Evolutionary conservation across 495 filamentous ascomycete genomes (phyloP).

Genomic region (Aspergillus indologenus): DNA sequence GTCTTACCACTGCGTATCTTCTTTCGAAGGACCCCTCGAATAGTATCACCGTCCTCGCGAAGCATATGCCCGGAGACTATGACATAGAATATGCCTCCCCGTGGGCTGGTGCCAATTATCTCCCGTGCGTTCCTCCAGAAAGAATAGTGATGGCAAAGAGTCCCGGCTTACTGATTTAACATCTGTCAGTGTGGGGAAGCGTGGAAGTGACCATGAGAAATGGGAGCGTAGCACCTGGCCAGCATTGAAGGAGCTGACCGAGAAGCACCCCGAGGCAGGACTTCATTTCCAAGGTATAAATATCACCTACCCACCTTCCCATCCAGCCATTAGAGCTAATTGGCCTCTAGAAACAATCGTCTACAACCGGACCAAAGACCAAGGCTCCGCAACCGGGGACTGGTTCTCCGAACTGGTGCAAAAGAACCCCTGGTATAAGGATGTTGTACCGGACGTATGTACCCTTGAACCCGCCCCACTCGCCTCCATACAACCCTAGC

Average conservation of each 20-base stretch:
- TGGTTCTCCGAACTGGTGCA: constrained; percentile 64
- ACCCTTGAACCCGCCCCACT: too few relatives aligned
- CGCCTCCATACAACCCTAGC: neutral
- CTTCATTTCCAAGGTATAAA: constrained; percentile 76
- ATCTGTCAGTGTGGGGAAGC: constrained; percentile 47
- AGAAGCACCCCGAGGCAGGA: constrained; percentile 78
- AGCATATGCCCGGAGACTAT: constrained; percentile 98
- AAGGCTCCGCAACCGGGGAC: constrained; percentile 40
- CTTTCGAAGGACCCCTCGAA: constrained; percentile 67
- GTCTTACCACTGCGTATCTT: constrained; percentile 85
- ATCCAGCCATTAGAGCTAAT: constrained; percentile 13
- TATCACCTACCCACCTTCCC: neutral
- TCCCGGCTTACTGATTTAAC: neutral
- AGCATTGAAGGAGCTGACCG: constrained; percentile 59
- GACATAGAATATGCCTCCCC: constrained; percentile 95
- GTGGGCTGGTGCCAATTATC: constrained; percentile 90
- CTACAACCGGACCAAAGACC: constrained; percentile 65
- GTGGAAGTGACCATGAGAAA: constrained; percentile 49
- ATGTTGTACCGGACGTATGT: constrained; percentile 68
- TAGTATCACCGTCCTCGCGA: constrained; percentile 79
- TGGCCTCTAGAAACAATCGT: constrained; percentile 47
- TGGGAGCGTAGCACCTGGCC: constrained; percentile 71
- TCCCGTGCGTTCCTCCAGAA: constrained; percentile 59
- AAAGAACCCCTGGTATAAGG: constrained; percentile 77
- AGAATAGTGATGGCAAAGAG: neutral